Percentiles rank a stretch among this genome's conserved stretches.
Conservation (phyloP, 2,329 filamentous ascomycete species). For the Alternaria burnsii region DNA sequence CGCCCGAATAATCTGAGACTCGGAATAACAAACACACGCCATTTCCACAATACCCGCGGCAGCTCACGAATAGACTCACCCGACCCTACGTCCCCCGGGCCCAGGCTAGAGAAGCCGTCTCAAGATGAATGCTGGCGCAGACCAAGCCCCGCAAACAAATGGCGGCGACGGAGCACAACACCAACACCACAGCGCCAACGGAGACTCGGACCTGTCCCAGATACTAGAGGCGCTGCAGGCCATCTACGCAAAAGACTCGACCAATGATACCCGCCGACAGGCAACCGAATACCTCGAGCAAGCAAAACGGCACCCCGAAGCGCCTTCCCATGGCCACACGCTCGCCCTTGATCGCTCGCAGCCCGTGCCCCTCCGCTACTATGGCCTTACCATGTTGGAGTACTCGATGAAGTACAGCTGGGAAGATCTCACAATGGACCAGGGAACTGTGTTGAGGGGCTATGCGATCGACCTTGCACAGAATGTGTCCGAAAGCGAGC, state of each 20-base stretch:
- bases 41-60: background rate
- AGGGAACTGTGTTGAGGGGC: slow-evolving; percentile 72
- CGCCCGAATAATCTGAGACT: slow-evolving; percentile 1
- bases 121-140: slow-evolving; percentile 43
- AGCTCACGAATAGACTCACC: background rate
- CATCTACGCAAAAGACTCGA: slow-evolving; percentile 82
- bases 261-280: slow-evolving; percentile 81
- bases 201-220: slow-evolving; percentile 60
- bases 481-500: slow-evolving; percentile 74
- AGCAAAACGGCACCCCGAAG: slow-evolving; percentile 79
- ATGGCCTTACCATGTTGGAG: slow-evolving; percentile 90
- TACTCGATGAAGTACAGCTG: slow-evolving; percentile 88
- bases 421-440: slow-evolving; percentile 73
- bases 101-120: slow-evolving; percentile 25
- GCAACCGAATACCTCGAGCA: slow-evolving; percentile 87
- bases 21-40: background rate
- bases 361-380: slow-evolving; percentile 86
- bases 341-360: slow-evolving; percentile 80
- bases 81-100: background rate
- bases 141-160: slow-evolving; percentile 37
- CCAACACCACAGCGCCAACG: slow-evolving; percentile 32
- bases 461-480: slow-evolving; percentile 84
- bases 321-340: slow-evolving; percentile 83
- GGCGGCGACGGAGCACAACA: slow-evolving; percentile 20
- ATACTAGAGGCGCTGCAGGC: slow-evolving; percentile 88